These are phyloP conservation scores for Castanea mollissima DNA, from an alignment of 306 rosid genomes.

Conservation along the genomic window DNA sequence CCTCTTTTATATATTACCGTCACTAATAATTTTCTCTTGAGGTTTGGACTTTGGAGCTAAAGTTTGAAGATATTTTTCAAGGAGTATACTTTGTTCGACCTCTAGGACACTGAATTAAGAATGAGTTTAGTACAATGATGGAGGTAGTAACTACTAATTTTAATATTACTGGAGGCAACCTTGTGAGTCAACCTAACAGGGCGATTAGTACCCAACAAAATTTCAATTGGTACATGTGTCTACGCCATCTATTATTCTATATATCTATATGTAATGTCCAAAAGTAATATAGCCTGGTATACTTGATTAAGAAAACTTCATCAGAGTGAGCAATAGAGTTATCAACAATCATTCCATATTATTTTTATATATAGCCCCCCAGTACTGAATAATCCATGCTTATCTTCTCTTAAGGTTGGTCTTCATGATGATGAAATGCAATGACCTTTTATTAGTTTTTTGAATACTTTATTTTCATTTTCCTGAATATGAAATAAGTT, in stretches of 20 bases:
- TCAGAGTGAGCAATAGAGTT: conserved; percentile 1
- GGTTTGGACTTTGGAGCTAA: no score
- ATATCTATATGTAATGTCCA: no score
- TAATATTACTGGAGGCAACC: no score
- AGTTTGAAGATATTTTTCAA: no score
- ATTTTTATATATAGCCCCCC: conserved; percentile 2
- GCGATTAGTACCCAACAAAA: neutral
- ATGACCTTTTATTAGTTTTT: conserved; percentile 5
- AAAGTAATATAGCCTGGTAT: no score
- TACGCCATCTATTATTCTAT: neutral
- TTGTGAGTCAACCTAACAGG: neutral
- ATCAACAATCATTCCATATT: neutral
- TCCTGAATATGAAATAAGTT: conserved; percentile 23
- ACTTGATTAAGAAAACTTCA: no score
- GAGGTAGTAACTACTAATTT: neutral
- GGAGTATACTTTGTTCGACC: no score
- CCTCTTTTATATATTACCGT: neutral
- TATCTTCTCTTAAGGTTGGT: conserved; percentile 56
- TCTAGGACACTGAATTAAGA: neutral
- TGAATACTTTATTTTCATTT: neutral
- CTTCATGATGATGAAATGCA: conserved; percentile 70
- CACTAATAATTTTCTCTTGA: no score
- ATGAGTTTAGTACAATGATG: neutral
- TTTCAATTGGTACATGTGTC: conserved; percentile 4
- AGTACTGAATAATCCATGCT: conserved; percentile 17